Conservation (phyloP, 2,329 filamentous ascomycete species). For the Aspergillus floridensis region DNA sequence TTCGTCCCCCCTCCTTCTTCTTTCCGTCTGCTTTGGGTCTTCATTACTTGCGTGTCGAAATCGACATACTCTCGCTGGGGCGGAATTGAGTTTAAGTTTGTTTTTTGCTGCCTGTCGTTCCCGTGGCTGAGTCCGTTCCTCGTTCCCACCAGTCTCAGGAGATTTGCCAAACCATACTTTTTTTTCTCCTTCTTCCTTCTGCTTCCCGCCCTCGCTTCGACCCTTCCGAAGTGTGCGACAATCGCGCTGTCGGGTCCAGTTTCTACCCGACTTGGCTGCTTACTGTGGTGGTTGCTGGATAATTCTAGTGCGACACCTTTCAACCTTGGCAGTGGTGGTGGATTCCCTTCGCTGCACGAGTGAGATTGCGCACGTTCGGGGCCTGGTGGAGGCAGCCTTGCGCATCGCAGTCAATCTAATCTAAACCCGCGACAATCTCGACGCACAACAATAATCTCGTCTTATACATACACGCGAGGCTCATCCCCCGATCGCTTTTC, state of each 20-base stretch:
- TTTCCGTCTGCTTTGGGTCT: neutral
- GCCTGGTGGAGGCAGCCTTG: neutral
- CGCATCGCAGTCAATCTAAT: neutral
- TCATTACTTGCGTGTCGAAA: neutral
- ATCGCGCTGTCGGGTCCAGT: neutral
- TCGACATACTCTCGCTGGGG: conserved; percentile 1
- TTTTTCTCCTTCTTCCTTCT: no score
- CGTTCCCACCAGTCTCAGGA: conserved; percentile 6
- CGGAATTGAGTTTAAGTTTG: conserved; percentile 3
- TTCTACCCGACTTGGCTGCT: neutral
- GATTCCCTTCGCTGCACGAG: neutral
- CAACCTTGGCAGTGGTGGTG: neutral
- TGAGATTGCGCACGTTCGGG: neutral
- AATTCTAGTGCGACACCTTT: neutral
- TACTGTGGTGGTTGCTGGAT: neutral
- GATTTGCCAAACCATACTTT: conserved; percentile 2
- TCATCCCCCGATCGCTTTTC: neutral
- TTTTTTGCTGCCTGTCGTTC: conserved; percentile 2
- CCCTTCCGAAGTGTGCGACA: neutral
- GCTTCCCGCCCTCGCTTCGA: neutral
- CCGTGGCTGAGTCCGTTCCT: neutral
- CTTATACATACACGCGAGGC: neutral
- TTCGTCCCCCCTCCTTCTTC: neutral
- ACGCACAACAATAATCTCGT: neutral
- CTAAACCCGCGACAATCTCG: neutral